Evolutionary conservation across 1,139 yeast species (phyloP).

Genomic region (Meyerozyma athensensis): DNA sequence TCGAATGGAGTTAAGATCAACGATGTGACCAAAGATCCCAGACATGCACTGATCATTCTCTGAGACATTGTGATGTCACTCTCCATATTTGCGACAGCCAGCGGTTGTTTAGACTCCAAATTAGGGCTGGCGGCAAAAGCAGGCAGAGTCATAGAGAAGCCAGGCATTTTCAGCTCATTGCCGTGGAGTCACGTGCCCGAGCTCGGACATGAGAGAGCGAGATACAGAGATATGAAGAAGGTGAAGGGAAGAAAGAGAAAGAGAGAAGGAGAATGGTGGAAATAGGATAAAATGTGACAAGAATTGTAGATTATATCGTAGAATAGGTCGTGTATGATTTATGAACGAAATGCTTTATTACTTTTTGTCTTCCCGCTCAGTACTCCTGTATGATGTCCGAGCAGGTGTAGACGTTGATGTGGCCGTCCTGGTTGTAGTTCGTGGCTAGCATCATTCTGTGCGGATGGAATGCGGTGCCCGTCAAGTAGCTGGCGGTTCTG

Average conservation of each 20-base stretch:
- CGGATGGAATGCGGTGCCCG: conserved; percentile 79
- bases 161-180: background rate
- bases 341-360: background rate
- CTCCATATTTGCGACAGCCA: conserved; percentile 2
- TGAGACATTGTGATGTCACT: conserved; percentile 47
- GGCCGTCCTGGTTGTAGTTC: conserved; percentile 74
- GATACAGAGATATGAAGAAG: too few relatives aligned
- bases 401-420: conserved; percentile 58
- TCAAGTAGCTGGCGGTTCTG: conserved; percentile 50
- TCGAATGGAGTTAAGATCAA: conserved; percentile 89
- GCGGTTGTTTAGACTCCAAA: background rate
- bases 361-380: conserved; percentile 10
- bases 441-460: conserved; percentile 93
- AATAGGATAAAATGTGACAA: too few relatives aligned
- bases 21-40: conserved; percentile 87
- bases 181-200: conserved; percentile 1
- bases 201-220: conserved; percentile 2
- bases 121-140: background rate
- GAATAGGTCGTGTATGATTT: background rate
- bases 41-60: conserved; percentile 84
- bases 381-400: conserved; percentile 38
- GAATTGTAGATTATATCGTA: too few relatives aligned
- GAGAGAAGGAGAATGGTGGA: background rate
- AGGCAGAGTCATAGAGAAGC: background rate
- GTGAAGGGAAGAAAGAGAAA: too few relatives aligned